Evolutionary conservation across 2,329 filamentous ascomycete genomes (phyloP).

Genomic region (Myriosclerotinia duriaeana): DNA sequence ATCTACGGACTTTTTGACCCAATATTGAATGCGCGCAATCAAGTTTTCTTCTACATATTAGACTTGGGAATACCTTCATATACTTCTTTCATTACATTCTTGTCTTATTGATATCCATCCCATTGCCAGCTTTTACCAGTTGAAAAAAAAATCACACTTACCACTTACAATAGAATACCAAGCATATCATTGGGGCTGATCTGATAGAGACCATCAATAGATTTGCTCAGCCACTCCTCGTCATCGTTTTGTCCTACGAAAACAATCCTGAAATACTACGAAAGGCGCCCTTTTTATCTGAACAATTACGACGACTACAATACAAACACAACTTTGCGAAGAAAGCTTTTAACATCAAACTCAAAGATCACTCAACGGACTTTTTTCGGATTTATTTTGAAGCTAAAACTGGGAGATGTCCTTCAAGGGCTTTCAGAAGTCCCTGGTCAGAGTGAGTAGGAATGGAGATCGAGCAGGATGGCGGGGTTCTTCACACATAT

Average conservation of each 20-base stretch:
- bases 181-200: constrained; percentile 20
- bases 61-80: constrained; percentile 15
- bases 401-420: constrained; percentile 62
- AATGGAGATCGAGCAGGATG: constrained; percentile 18
- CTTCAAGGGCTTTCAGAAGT: constrained; percentile 94
- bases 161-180: constrained; percentile 8
- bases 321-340: not conserved
- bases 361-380: not conserved
- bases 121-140: not conserved
- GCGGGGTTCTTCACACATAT: constrained; percentile 33
- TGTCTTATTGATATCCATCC: too few relatives aligned
- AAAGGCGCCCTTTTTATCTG: constrained; percentile 12
- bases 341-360: not conserved
- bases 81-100: not conserved
- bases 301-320: constrained; percentile 6
- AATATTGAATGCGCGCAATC: constrained; percentile 8
- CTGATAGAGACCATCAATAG: constrained; percentile 8
- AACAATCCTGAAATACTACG: constrained; percentile 18
- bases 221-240: constrained; percentile 37
- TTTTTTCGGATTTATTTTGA: constrained; percentile 8
- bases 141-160: constrained; percentile 3
- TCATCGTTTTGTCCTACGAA: constrained; percentile 31
- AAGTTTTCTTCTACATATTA: constrained; percentile 5
- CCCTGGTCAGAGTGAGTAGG: constrained; percentile 71
- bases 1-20: not conserved